phyloP scores from a whole-genome alignment of 768 basidiomycete species.

The Gloeophyllum trabeum region DNA sequence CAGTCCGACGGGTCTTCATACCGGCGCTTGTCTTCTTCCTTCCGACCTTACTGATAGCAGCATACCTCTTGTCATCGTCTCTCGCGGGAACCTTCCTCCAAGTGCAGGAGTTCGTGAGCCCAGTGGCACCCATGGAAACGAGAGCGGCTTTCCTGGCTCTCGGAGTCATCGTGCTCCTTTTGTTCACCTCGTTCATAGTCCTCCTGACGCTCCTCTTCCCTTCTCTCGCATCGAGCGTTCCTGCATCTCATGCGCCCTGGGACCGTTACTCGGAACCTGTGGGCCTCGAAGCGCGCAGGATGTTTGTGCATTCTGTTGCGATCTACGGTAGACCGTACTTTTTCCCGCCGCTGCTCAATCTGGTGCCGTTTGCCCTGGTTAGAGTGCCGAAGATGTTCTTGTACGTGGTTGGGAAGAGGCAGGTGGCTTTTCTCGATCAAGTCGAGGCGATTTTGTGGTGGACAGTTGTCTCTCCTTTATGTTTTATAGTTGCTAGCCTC shows the following conservation, averaged over 20 bases:
- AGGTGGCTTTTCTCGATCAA: constrained; percentile 2
- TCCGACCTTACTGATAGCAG: constrained; percentile 31
- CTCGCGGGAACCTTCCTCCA: constrained; percentile 25
- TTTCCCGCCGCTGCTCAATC: constrained; percentile 44
- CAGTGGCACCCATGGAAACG: constrained; percentile 33
- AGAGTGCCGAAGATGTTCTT: constrained; percentile 8
- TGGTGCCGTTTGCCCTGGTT: constrained; percentile 20
- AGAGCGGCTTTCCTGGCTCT: constrained; percentile 31
- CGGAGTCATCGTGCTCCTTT: constrained; percentile 20
- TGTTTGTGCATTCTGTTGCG: constrained; percentile 24
- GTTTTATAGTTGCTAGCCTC: too few species aligned
- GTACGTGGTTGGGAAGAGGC: constrained; percentile 11
- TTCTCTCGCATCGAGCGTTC: constrained; percentile 1
- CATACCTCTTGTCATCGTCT: constrained; percentile 35
- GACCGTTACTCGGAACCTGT: constrained; percentile 33
- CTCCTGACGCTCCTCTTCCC: constrained; percentile 20
- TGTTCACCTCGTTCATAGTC: constrained; percentile 22
- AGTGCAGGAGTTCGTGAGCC: background rate
- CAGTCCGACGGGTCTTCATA: constrained; percentile 23
- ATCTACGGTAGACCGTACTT: constrained; percentile 23
- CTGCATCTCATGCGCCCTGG: constrained; percentile 20
- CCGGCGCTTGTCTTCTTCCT: constrained; percentile 36
- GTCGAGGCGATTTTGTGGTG: constrained; percentile 30
- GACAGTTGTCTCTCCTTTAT: constrained; percentile 27
- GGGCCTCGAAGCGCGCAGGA: constrained; percentile 31